These are phyloP conservation scores for Ilyonectria robusta DNA, from an alignment of 2,329 filamentous ascomycete genomes.

Conservation along the genomic window DNA sequence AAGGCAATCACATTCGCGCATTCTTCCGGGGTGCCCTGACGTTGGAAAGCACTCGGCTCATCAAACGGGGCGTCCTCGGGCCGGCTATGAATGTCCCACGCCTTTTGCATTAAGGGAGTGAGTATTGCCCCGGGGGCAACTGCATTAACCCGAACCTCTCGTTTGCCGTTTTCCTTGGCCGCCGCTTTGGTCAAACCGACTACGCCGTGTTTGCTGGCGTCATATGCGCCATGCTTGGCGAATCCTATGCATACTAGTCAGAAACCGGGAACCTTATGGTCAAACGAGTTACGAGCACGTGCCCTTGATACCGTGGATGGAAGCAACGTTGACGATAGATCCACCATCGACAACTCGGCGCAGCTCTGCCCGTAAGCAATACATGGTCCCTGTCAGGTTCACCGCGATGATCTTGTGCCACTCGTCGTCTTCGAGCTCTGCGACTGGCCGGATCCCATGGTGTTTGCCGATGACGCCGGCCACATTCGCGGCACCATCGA, in stretches of 20 bases:
- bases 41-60: slow-evolving; percentile 58
- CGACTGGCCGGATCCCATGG: slow-evolving; percentile 57
- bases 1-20: slow-evolving; percentile 54
- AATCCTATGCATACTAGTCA: slow-evolving; percentile 48
- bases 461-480: slow-evolving; percentile 66
- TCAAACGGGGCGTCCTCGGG: slow-evolving; percentile 58
- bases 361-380: slow-evolving; percentile 64
- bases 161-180: slow-evolving; percentile 57
- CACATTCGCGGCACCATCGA: slow-evolving; percentile 70
- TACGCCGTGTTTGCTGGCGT: slow-evolving; percentile 57
- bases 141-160: slow-evolving; percentile 62
- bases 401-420: slow-evolving; percentile 64
- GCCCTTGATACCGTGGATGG: slow-evolving; percentile 62
- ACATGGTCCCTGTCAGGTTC: slow-evolving; percentile 67
- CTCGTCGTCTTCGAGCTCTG: slow-evolving; percentile 62
- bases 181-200: slow-evolving; percentile 55
- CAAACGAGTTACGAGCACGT: slow-evolving; percentile 29
- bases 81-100: slow-evolving; percentile 53
- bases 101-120: slow-evolving; percentile 64
- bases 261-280: slow-evolving; percentile 12
- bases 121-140: slow-evolving; percentile 65
- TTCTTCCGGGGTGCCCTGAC: slow-evolving; percentile 60
- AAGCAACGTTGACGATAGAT: slow-evolving; percentile 72
- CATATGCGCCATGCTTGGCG: slow-evolving; percentile 54
- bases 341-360: slow-evolving; percentile 58